Evolutionary conservation across 805 yeast species (phyloP).

Genomic region (Saccharomycopsis vini): DNA sequence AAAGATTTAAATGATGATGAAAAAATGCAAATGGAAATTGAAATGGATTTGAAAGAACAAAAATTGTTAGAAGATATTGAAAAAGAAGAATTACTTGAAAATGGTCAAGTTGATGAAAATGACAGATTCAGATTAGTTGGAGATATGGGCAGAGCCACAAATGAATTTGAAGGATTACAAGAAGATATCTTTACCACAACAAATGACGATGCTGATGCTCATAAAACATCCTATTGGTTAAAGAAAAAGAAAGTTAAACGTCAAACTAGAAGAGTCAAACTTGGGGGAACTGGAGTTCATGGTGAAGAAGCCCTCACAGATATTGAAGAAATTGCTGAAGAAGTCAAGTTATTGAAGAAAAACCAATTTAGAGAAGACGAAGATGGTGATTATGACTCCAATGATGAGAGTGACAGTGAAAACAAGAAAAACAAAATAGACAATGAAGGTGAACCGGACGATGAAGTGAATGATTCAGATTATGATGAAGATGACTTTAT

Average conservation of each 20-base stretch:
- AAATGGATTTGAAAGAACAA: conserved; percentile 8
- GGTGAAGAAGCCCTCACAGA: conserved; percentile 8
- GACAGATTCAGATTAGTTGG: conserved; percentile 14
- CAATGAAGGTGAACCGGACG: conserved; percentile 1
- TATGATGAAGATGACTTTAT: neutral
- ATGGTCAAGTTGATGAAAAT: conserved; percentile 1
- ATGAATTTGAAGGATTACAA: conserved; percentile 16
- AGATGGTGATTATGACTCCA: neutral
- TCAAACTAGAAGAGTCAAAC: conserved; percentile 17
- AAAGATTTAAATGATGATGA: conserved; percentile 4
- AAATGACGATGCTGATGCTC: neutral
- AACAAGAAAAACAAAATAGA: conserved; percentile 1
- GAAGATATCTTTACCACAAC: neutral
- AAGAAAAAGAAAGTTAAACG: conserved; percentile 15
- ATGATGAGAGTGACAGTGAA: neutral
- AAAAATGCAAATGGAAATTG: conserved; percentile 8
- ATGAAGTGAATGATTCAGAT: neutral
- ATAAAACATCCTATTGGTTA: conserved; percentile 9
- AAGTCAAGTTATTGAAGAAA: conserved; percentile 2
- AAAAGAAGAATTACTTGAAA: neutral
- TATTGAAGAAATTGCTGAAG: conserved; percentile 7
- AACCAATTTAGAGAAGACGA: conserved; percentile 3
- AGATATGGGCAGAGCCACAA: conserved; percentile 15
- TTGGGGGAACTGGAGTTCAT: conserved; percentile 10
- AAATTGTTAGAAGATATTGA: conserved; percentile 1